These are phyloP conservation scores for Leersia perrieri DNA, from an alignment of 176 grass and related monocot species.

Conservation along the genomic window DNA sequence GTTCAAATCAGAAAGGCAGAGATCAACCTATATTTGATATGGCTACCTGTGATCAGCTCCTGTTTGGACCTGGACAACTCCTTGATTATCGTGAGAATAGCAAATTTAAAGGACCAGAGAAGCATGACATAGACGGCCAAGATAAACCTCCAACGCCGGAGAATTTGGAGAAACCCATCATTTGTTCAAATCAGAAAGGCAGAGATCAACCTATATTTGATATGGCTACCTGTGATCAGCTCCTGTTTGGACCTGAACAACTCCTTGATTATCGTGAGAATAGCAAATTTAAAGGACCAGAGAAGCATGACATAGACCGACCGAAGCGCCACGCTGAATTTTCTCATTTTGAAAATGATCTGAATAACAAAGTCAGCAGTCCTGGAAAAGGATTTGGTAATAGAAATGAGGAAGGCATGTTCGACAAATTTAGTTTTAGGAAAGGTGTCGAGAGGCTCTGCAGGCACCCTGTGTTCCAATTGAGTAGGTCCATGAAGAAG, in stretches of 20 bases:
- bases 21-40: constrained; percentile 46
- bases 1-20: constrained; percentile 10
- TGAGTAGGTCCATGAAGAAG: constrained; percentile 83
- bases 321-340: constrained; percentile 22
- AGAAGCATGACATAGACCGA: constrained; percentile 21
- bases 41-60: constrained; percentile 44
- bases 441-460: constrained; percentile 87
- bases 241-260: constrained; percentile 40
- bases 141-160: constrained; percentile 29
- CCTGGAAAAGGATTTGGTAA: constrained; percentile 48
- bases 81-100: background rate
- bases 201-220: constrained; percentile 41
- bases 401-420: constrained; percentile 46
- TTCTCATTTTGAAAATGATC: constrained; percentile 13
- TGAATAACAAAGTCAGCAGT: constrained; percentile 4
- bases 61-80: constrained; percentile 33
- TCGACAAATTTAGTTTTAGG: constrained; percentile 80
- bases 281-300: background rate
- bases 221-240: constrained; percentile 41
- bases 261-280: background rate
- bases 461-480: constrained; percentile 85
- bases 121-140: constrained; percentile 16
- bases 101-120: background rate
- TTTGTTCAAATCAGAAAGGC: constrained; percentile 19
- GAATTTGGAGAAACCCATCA: constrained; percentile 22